These are phyloP conservation scores for Rhizoclosmatium globosum DNA, from an alignment of 192 early-diverging fungal species.

Conservation along the genomic window DNA sequence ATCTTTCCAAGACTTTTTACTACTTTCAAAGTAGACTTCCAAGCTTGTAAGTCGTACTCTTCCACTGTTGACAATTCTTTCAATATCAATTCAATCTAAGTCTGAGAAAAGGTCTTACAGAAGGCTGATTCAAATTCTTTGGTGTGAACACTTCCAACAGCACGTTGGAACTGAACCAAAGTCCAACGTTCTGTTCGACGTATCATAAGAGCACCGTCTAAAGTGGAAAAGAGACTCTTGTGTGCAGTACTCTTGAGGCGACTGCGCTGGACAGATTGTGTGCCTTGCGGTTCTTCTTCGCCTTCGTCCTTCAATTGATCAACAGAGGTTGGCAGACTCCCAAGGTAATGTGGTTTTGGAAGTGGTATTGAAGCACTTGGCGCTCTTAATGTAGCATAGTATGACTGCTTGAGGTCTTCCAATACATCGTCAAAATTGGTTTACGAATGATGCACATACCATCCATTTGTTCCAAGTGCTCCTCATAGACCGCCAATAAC, in stretches of 20 bases:
- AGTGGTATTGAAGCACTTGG: conserved; percentile 8
- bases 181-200: conserved; percentile 18
- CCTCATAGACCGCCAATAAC: conserved; percentile 72
- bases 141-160: conserved; percentile 44
- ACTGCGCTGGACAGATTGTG: background rate
- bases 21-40: conserved; percentile 73
- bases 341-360: conserved; percentile 28
- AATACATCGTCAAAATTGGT: background rate
- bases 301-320: background rate
- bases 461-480: conserved; percentile 41
- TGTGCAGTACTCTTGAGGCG: conserved; percentile 1
- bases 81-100: background rate
- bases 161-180: conserved; percentile 42
- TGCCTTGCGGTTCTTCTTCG: background rate
- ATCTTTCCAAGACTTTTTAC: conserved; percentile 82
- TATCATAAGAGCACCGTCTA: conserved; percentile 18
- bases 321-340: background rate
- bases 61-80: conserved; percentile 49
- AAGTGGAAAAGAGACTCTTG: conserved; percentile 14
- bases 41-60: conserved; percentile 71
- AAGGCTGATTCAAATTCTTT: conserved; percentile 57
- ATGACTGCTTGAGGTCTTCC: background rate
- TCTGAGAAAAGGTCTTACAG: conserved; percentile 25
- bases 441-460: conserved; percentile 20
- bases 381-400: background rate